phyloP scores from a whole-genome alignment of 2,329 filamentous ascomycete genomes.

The Verticillium nonalfalfae region DNA sequence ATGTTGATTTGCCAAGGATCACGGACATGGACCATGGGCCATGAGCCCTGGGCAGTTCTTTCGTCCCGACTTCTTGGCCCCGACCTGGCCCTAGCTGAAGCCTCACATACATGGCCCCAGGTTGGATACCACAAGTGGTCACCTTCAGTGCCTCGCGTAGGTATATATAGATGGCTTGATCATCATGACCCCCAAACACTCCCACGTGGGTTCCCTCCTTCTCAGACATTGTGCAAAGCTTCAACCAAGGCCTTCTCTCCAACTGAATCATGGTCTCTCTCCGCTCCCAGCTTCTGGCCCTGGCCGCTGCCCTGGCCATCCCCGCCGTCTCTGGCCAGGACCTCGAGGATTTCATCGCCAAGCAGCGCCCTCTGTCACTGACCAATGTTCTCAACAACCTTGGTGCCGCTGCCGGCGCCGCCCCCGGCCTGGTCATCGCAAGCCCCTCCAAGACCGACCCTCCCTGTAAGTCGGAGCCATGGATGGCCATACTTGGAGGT shows the following conservation, averaged over 20 bases:
- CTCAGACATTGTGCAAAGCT: neutral
- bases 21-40: too few relatives aligned
- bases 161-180: neutral
- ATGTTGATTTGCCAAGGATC: neutral
- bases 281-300: neutral
- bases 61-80: too few relatives aligned
- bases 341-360: slow-evolving; percentile 27
- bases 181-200: neutral
- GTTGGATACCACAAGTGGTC: neutral
- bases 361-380: slow-evolving; percentile 39
- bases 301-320: slow-evolving; percentile 5
- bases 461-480: slow-evolving; percentile 34
- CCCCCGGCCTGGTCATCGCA: slow-evolving; percentile 44
- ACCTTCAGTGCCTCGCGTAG: too few relatives aligned
- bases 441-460: slow-evolving; percentile 47
- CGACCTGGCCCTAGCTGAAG: neutral
- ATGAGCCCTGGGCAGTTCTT: too few relatives aligned
- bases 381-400: slow-evolving; percentile 50
- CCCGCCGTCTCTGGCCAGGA: neutral
- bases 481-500: neutral
- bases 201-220: neutral
- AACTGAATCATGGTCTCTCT: neutral
- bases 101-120: neutral
- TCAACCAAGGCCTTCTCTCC: neutral
- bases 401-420: slow-evolving; percentile 41